phyloP scores from a whole-genome alignment of 371 early-diverging fungal species.

The Sporodiniella umbellata region DNA sequence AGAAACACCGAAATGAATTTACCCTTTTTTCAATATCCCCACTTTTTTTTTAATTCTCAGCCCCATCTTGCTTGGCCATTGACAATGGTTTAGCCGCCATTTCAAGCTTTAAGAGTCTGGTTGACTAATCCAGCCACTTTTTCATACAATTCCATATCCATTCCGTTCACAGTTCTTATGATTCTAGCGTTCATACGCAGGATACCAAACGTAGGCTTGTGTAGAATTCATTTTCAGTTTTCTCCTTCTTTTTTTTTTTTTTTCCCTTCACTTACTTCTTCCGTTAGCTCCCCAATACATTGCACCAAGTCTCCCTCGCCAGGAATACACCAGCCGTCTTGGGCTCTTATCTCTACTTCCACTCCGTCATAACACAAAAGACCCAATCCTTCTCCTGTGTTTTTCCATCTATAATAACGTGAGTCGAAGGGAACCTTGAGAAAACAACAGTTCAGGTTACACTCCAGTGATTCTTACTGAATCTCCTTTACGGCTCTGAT shows the following conservation, averaged over 20 bases:
- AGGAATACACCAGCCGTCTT: not conserved
- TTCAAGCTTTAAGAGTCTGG: not conserved
- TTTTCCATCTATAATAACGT: conserved; percentile 5
- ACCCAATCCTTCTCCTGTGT: not conserved
- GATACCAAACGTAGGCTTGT: conserved; percentile 1
- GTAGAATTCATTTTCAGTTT: not conserved
- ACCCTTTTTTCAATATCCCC: not conserved
- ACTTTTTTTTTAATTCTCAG: not conserved
- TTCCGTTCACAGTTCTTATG: conserved; percentile 4
- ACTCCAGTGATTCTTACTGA: conserved; percentile 16
- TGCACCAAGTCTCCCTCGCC: conserved; percentile 9
- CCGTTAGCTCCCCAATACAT: conserved; percentile 15
- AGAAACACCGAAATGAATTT: not conserved
- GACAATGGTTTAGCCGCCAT: not conserved
- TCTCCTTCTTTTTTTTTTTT: not conserved
- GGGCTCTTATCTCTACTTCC: not conserved
- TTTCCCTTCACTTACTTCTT: not conserved
- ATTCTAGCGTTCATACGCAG: conserved; percentile 11
- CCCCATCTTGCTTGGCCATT: not conserved
- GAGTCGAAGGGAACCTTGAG: not conserved
- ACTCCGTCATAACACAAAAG: conserved; percentile 2
- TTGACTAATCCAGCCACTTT: conserved; percentile 9
- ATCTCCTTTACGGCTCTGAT: conserved; percentile 5
- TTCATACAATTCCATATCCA: conserved; percentile 18
- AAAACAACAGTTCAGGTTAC: conserved; percentile 10